Evolutionary conservation across 2,329 filamentous ascomycete genomes (phyloP).

Genomic region (Aspergillus puulaauensis): DNA sequence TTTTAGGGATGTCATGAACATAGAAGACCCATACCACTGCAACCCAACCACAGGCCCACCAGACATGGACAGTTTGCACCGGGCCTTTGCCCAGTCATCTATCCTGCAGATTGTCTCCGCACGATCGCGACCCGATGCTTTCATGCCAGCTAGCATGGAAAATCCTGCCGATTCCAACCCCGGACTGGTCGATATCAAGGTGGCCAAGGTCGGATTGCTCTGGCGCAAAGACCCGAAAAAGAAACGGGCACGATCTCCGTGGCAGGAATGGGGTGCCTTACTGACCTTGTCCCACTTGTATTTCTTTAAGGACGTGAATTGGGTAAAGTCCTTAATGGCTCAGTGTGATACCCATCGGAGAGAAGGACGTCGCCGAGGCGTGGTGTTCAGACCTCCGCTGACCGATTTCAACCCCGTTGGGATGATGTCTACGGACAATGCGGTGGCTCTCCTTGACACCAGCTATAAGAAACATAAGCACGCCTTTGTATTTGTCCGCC

Average conservation of each 20-base stretch:
- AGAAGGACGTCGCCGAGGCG: constrained; percentile 71
- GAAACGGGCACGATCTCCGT: constrained; percentile 89
- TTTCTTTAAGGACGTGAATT: constrained; percentile 89
- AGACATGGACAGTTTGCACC: constrained; percentile 79
- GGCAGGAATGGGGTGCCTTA: constrained; percentile 98
- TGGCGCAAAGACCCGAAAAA: constrained; percentile 96
- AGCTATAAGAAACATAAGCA: constrained; percentile 93
- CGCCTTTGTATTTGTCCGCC: constrained; percentile 85
- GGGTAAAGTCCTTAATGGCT: constrained; percentile 87
- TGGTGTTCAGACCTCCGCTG: constrained; percentile 87
- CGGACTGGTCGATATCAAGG: constrained; percentile 94
- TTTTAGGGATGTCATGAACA: constrained; percentile 84
- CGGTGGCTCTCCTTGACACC: constrained; percentile 81
- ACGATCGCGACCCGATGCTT: constrained; percentile 88
- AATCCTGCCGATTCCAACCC: constrained; percentile 86
- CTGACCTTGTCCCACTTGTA: constrained; percentile 96
- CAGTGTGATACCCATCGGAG: constrained; percentile 84
- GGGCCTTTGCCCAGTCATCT: constrained; percentile 86
- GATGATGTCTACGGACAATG: constrained; percentile 88
- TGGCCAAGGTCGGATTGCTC: constrained; percentile 90
- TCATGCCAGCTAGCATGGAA: constrained; percentile 82
- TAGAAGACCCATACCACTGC: constrained; percentile 91
- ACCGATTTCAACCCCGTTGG: constrained; percentile 92
- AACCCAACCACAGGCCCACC: constrained; percentile 72
- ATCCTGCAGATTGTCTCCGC: constrained; percentile 94